Percentiles rank a stretch among this genome's conserved stretches.
Evolutionary conservation across 2,329 filamentous ascomycete species (phyloP).

Genomic region (Hypoxylon sp.): DNA sequence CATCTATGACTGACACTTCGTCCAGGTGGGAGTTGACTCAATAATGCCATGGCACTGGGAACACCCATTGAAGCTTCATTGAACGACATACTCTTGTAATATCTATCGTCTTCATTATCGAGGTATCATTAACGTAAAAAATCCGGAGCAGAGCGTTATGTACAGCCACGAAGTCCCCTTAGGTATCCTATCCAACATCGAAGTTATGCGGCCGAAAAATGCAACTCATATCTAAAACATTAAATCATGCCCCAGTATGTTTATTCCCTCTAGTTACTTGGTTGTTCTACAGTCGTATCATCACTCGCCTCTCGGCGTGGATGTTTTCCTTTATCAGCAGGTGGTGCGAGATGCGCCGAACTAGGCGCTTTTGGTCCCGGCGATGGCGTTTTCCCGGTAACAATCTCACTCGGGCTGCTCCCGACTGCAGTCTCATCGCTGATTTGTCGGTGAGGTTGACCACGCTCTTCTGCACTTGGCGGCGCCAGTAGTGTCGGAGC

Average conservation of each 20-base stretch:
- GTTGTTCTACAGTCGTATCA: constrained; percentile 30
- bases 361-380: constrained; percentile 27
- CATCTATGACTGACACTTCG: background rate
- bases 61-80: background rate
- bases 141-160: constrained; percentile 15
- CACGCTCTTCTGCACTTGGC: constrained; percentile 42
- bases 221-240: constrained; percentile 6
- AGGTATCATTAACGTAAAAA: constrained; percentile 37
- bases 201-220: background rate
- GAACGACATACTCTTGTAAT: background rate
- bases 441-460: constrained; percentile 47
- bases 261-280: constrained; percentile 17
- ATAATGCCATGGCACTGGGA: background rate
- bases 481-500: constrained; percentile 43
- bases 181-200: background rate
- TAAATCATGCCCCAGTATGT: background rate
- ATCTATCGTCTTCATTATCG: constrained; percentile 19
- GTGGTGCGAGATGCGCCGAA: constrained; percentile 32
- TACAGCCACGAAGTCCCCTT: background rate
- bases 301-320: constrained; percentile 33
- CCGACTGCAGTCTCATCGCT: constrained; percentile 52
- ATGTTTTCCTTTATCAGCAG: constrained; percentile 17
- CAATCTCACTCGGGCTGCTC: constrained; percentile 40
- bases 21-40: background rate
- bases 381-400: constrained; percentile 35